Base-by-base conservation (phyloP, 2,329 filamentous ascomycete genomes). In the Dothidotthia symphoricarpi region DNA sequence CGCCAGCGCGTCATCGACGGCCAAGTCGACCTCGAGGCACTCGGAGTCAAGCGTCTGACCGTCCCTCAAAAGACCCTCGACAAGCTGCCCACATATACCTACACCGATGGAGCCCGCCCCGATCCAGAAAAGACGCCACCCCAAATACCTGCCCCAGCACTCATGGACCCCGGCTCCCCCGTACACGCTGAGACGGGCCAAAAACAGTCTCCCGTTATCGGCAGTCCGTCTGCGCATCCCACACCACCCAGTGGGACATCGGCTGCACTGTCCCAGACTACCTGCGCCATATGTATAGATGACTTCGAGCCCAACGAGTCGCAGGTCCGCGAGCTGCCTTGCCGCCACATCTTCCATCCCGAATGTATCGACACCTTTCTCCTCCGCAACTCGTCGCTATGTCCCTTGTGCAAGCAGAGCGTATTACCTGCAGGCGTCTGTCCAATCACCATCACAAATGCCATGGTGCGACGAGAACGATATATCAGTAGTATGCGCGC, bases 311-410 rank as follows among this genome's bases (percentile, higher is more conserved):
- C 81, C 12, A 77, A 80, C 25, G 69, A 75, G 13, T 85, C 86
- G 0, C 78, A 82, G 14, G 89, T 97, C 38, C 85, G 89, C 38
- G 86, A 96, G 66, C 74, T 97, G 3, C 82, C 88, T 0, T 98
- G 93, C 55, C 82, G 85, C 1, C 93, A 98, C 63, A 91, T 97
- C 39, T 98, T 90, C 66, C 91, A 98, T 51, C 85, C 87, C 0
- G 84, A 86, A 49, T 98, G 93, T 59, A 90, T 97, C 48, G 90
- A 97, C 59, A 78, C 83, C 15, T 95, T 93, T 55, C 73, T 97
- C 10, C 75, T 77, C 28, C 76, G 82, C 37, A 84, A 85, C 59
- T 94, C 86, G 60, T 94, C 87, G 13, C 75, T 96, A 2, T 98
- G 93, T 58, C 91, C 93, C 1, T 74, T 95, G 53, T 98, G 93